Base-by-base conservation (phyloP, 805 yeast species). In the Saturnispora zaruensis region DNA sequence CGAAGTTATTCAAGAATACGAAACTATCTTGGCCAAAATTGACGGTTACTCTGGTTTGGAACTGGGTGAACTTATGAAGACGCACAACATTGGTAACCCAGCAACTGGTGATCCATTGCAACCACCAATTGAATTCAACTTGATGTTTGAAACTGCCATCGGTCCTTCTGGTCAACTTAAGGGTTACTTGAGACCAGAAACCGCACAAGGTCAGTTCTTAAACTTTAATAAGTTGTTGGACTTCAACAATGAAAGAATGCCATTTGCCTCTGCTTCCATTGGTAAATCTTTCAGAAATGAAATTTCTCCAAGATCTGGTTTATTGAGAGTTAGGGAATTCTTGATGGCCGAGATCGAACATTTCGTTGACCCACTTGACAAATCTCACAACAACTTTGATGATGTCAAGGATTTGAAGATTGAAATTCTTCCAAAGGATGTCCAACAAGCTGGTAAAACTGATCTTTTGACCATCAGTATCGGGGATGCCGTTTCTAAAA, bases 291-390 rank as follows among this genome's bases (percentile, higher is more conserved):
- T 93, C 78, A 86, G 99, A 76, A 93, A 93, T 70, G 99, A 93
- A 75, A 93, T 93, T 63, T 88, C 97, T 45, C 99, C 99, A 61
- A 84, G 99, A 70, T 87, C 98, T 25, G 99, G 99, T 60, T 76
- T 93, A 60, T 77, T 93, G 67, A 85, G 99, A 73, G 99, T 95
- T 51, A 88, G 99, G 72, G 99, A 93, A 75, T 93, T 93, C 69
- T 75, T 93, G 66, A 93, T 93, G 99, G 99, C 98, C 52, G 99
- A 93, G 77, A 90, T 93, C 65, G 99, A 93, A 74, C 99, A 93
- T 71, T 93, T 80, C 64, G 97, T 95, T 57, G 99, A 93, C 67
- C 99, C 99, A 52, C 72, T 73, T 44, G 77, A 90, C 71, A 93
- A 93, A 73, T 67, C 74, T 28, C 99, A 93, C 70, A 75, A 82